Conservation (phyloP, 805 yeast species). For the Starmera dryadoides region DNA sequence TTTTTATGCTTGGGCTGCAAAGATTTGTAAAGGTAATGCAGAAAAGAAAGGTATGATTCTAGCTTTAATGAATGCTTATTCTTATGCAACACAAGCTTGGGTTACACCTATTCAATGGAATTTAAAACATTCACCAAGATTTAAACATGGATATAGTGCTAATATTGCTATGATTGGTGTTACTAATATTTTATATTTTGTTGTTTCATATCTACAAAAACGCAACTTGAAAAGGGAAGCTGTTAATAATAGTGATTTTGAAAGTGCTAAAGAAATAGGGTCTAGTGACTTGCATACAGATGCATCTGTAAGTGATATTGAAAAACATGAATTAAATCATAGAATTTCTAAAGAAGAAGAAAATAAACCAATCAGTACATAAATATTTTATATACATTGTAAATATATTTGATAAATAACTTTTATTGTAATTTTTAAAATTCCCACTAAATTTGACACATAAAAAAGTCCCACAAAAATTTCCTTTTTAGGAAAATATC, state of each 20-base stretch:
- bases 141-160: conserved; percentile 4
- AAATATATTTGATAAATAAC: background rate
- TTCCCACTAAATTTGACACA: background rate
- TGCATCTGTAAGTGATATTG: no score
- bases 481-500: background rate
- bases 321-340: background rate
- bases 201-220: conserved; percentile 1
- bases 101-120: conserved; percentile 8
- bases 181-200: conserved; percentile 1
- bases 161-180: conserved; percentile 3
- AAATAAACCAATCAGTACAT: no score
- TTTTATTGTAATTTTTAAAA: no score
- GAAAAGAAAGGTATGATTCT: conserved; percentile 7
- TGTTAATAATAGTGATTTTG: background rate
- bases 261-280: background rate
- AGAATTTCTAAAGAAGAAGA: background rate
- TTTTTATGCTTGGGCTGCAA: conserved; percentile 7
- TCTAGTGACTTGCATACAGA: no score
- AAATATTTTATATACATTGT: no score
- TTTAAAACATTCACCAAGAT: conserved; percentile 4
- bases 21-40: conserved; percentile 6
- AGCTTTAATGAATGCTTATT: conserved; percentile 7
- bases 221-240: background rate
- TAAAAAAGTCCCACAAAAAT: background rate
- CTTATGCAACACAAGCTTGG: conserved; percentile 9